Evolutionary conservation across 139 green algal genomes (phyloP).

Genomic region (Auxenochlorella pyrenoidosa): DNA sequence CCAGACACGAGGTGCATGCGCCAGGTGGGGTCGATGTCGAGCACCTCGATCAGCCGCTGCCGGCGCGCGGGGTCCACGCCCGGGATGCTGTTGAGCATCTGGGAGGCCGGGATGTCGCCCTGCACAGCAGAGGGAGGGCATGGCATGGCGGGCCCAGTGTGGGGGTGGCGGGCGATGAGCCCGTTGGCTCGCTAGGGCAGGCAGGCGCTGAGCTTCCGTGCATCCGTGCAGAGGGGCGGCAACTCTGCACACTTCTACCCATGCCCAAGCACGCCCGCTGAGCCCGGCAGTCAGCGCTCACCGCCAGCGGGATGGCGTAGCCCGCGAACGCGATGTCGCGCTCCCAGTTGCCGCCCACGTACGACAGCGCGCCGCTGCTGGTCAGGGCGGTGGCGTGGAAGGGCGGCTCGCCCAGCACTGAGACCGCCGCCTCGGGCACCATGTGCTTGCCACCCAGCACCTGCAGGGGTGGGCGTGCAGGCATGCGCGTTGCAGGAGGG

Average conservation of each 20-base stretch:
- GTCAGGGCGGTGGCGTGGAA: constrained; percentile 95
- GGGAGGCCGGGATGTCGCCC: constrained; percentile 89
- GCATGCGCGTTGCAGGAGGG: too few relatives aligned
- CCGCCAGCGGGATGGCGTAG: constrained; percentile 85
- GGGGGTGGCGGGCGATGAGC: too few relatives aligned
- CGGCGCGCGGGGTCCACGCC: constrained; percentile 70
- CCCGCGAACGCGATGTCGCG: constrained; percentile 94
- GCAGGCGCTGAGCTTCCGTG: too few relatives aligned
- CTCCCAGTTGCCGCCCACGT: constrained; percentile 96
- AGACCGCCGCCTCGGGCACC: constrained; percentile 69
- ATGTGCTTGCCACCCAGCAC: constrained; percentile 94
- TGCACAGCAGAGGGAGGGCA: constrained; percentile 20
- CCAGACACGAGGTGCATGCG: constrained; percentile 80
- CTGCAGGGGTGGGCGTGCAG: constrained; percentile 55
- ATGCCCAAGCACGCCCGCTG: too few relatives aligned
- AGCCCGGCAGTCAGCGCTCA: constrained; percentile 10
- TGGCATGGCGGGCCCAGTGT: too few relatives aligned
- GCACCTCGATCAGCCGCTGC: constrained; percentile 76
- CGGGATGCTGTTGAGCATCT: constrained; percentile 90
- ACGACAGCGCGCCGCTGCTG: constrained; percentile 82
- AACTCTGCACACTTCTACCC: too few relatives aligned
- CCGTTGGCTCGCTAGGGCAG: too few relatives aligned
- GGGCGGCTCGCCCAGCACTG: constrained; percentile 84
- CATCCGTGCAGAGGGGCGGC: too few relatives aligned
- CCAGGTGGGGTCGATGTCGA: constrained; percentile 92